Conservation (phyloP, 805 yeast genomes). For the Kluyveromyces aestuarii region DNA sequence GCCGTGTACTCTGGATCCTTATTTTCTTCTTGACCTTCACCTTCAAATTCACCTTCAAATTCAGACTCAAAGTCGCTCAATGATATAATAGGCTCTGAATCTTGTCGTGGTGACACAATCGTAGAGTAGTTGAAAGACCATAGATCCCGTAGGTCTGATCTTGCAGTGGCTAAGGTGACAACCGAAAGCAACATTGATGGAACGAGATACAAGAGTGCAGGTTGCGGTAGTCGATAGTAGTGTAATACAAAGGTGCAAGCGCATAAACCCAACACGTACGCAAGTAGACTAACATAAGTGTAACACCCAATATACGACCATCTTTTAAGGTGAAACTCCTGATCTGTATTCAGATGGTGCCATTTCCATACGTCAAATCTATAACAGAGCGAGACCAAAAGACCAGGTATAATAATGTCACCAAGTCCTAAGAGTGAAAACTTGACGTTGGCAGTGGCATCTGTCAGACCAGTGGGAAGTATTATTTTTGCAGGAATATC, state of each 20-base stretch:
- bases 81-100: conserved; percentile 3
- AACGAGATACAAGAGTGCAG: conserved; percentile 56
- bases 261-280: conserved; percentile 40
- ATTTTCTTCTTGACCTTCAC: conserved; percentile 16
- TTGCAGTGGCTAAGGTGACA: conserved; percentile 25
- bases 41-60: conserved; percentile 17
- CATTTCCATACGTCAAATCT: conserved; percentile 42
- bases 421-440: conserved; percentile 51
- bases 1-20: conserved; percentile 11
- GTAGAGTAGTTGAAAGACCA: conserved; percentile 31
- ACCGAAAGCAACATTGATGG: conserved; percentile 37
- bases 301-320: conserved; percentile 34
- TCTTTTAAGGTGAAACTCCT: conserved; percentile 34
- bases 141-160: conserved; percentile 34
- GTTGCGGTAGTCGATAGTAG: conserved; percentile 43
- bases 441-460: conserved; percentile 7
- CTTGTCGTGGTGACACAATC: background rate
- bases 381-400: conserved; percentile 42
- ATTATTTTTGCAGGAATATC: conserved; percentile 38
- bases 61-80: conserved; percentile 6
- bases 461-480: conserved; percentile 18
- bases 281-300: conserved; percentile 36
- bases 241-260: conserved; percentile 35
- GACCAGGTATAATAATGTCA: conserved; percentile 55
- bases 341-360: conserved; percentile 25